Percentiles rank a stretch among this genome's conserved stretches.
These are phyloP conservation scores for Juglanconis juglandina DNA, from an alignment of 2,329 filamentous ascomycete genomes.

Conservation along the genomic window DNA sequence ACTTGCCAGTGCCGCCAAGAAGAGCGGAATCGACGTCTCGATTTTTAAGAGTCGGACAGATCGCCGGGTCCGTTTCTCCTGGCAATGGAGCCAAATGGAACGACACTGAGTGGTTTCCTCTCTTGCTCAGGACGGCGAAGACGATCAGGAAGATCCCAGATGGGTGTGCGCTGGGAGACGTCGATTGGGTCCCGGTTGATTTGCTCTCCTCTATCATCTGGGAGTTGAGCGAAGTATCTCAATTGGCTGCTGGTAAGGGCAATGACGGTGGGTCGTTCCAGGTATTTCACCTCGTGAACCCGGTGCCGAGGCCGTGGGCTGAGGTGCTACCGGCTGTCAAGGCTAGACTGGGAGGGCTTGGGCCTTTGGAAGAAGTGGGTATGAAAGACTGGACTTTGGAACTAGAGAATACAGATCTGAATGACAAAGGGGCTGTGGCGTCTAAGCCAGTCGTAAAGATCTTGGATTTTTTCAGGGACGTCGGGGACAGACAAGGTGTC, in stretches of 20 bases:
- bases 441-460: constrained; percentile 8
- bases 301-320: background rate
- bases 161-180: background rate
- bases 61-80: constrained; percentile 17
- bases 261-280: background rate
- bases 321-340: background rate
- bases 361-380: background rate
- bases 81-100: constrained; percentile 18
- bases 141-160: constrained; percentile 19
- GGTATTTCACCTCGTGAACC: constrained; percentile 5
- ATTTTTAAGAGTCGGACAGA: constrained; percentile 22
- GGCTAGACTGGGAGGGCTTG: background rate
- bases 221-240: constrained; percentile 11
- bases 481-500: constrained; percentile 1
- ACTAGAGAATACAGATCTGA: background rate
- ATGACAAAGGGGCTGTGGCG: background rate
- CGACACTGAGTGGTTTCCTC: constrained; percentile 22
- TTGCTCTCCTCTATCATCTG: constrained; percentile 16
- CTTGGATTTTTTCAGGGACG: constrained; percentile 1
- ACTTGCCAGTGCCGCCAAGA: constrained; percentile 9
- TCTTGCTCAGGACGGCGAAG: constrained; percentile 18
- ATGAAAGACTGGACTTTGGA: constrained; percentile 3
- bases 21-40: background rate
- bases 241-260: too few species aligned
- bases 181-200: constrained; percentile 23